Conservation (phyloP, 352 stramenopile species). For the Pythium myriotylum region DNA sequence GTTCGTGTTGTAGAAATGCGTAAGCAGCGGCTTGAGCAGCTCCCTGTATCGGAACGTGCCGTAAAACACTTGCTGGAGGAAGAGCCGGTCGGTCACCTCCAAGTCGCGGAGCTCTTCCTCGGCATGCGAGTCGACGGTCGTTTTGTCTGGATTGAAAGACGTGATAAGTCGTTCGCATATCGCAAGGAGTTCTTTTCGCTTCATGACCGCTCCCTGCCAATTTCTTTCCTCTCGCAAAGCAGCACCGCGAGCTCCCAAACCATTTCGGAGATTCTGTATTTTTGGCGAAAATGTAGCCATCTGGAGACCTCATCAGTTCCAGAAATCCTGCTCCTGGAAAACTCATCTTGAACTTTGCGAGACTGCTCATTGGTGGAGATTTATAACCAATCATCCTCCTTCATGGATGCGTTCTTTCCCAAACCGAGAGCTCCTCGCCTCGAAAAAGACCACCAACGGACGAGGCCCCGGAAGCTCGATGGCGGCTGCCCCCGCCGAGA, state of each 20-base stretch:
- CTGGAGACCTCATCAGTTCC: slow-evolving; percentile 12
- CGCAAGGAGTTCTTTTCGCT: slow-evolving; percentile 74
- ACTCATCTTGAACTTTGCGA: not conserved
- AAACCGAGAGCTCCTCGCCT: not conserved
- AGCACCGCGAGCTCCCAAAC: no score
- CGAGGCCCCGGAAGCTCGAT: not conserved
- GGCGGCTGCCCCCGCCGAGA: not conserved
- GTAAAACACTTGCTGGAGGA: slow-evolving; percentile 90
- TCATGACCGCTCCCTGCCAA: slow-evolving; percentile 43
- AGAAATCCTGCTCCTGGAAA: slow-evolving; percentile 6
- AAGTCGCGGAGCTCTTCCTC: slow-evolving; percentile 54
- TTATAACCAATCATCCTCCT: slow-evolving; percentile 8
- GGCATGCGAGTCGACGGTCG: slow-evolving; percentile 76
- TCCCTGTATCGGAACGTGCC: slow-evolving; percentile 89
- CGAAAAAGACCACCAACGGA: slow-evolving; percentile 20
- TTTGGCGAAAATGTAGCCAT: slow-evolving; percentile 30
- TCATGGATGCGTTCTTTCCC: slow-evolving; percentile 12
- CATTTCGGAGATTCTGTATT: slow-evolving; percentile 9
- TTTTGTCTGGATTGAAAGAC: slow-evolving; percentile 74
- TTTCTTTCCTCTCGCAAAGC: not conserved
- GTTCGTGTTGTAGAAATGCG: slow-evolving; percentile 85
- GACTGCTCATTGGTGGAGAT: not conserved
- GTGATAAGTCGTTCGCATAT: slow-evolving; percentile 74
- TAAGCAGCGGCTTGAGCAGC: slow-evolving; percentile 71
- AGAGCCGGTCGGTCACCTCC: slow-evolving; percentile 53